A percentile compares a stretch with the other conserved stretches of the same genome.
Conservation (phyloP, 805 yeast species). For the Ogataea methanolica region DNA sequence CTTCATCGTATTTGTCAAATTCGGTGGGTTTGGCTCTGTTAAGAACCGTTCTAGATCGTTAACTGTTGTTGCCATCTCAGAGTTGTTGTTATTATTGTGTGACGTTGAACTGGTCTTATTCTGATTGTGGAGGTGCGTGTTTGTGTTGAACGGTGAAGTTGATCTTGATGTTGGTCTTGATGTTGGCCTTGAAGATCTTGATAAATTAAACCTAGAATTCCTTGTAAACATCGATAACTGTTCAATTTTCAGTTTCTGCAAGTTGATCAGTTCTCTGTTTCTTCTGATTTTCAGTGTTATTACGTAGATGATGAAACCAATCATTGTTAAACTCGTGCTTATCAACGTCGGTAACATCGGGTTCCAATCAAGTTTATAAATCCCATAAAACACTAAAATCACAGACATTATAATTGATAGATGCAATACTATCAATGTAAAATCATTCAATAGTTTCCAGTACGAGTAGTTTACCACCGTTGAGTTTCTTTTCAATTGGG, state of each 20-base stretch:
- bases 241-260: constrained; percentile 25
- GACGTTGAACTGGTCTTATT: neutral
- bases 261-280: constrained; percentile 25
- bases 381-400: constrained; percentile 62
- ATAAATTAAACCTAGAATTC: constrained; percentile 11
- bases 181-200: constrained; percentile 16
- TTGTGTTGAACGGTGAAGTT: constrained; percentile 16
- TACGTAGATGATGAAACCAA: constrained; percentile 32
- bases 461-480: constrained; percentile 67
- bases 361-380: constrained; percentile 47
- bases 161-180: constrained; percentile 12
- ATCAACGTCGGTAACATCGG: constrained; percentile 38
- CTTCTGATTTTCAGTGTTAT: constrained; percentile 26
- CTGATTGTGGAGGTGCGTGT: neutral
- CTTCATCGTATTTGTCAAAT: constrained; percentile 39
- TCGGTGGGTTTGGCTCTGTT: constrained; percentile 24
- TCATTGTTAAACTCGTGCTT: constrained; percentile 30
- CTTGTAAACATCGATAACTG: constrained; percentile 19
- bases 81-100: neutral
- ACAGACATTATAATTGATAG: constrained; percentile 60
- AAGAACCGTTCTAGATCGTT: constrained; percentile 21
- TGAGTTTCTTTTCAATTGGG: constrained; percentile 71
- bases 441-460: constrained; percentile 62
- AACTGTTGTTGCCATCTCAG: neutral
- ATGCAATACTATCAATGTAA: constrained; percentile 63